Conservation (phyloP, 1,284 basidiomycete species). For the Sporisorium graminicola region DNA sequence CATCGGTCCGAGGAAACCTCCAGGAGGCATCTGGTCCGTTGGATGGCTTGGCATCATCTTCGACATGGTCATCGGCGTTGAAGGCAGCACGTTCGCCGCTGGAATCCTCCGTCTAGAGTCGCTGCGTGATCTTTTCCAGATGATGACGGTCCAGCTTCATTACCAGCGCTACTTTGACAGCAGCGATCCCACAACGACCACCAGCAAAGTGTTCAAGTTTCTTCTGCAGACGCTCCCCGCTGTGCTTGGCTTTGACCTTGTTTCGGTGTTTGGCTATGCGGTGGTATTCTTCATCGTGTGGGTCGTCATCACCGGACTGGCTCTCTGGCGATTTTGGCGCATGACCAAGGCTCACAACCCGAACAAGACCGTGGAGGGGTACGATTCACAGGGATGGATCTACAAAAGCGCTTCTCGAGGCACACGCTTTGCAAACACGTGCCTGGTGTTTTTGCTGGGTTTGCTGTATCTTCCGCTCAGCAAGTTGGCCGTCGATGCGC, state of each 20-base stretch:
- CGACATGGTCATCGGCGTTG: constrained; percentile 62
- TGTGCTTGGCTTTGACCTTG: constrained; percentile 60
- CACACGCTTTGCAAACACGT: constrained; percentile 58
- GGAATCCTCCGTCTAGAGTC: constrained; percentile 59
- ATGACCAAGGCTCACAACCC: constrained; percentile 61
- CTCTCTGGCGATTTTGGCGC: constrained; percentile 50
- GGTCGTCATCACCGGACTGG: constrained; percentile 45
- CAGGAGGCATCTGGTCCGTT: constrained; percentile 51
- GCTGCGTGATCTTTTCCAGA: constrained; percentile 59
- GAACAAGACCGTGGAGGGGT: constrained; percentile 60
- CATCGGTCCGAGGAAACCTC: constrained; percentile 60
- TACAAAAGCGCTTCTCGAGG: constrained; percentile 52
- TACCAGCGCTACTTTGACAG: constrained; percentile 41
- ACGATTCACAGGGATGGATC: constrained; percentile 59
- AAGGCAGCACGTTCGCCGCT: constrained; percentile 60
- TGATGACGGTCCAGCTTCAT: constrained; percentile 57
- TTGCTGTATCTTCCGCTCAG: constrained; percentile 62
- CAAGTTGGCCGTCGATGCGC: constrained; percentile 62
- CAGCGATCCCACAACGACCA: constrained; percentile 27
- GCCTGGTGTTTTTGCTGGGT: constrained; percentile 58
- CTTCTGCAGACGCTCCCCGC: constrained; percentile 56
- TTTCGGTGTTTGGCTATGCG: constrained; percentile 61
- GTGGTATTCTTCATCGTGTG: constrained; percentile 57
- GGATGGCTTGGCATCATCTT: constrained; percentile 59
- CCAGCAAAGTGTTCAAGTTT: constrained; percentile 33